phyloP scores from a whole-genome alignment of 768 basidiomycete genomes.

The Lactarius pseudohatsudake region DNA sequence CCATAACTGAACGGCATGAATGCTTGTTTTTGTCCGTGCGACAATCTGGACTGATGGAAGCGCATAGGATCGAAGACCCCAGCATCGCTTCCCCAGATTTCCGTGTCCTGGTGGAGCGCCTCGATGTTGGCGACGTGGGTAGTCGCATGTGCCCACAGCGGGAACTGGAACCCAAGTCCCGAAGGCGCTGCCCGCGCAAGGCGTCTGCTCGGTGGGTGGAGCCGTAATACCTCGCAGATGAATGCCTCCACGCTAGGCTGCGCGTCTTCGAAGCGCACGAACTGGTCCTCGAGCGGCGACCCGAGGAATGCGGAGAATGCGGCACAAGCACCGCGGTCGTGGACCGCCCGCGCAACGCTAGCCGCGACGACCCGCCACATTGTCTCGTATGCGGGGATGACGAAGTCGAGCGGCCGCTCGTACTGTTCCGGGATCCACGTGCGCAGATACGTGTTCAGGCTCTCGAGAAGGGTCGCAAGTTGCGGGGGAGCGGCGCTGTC shows the following conservation, averaged over 20 bases:
- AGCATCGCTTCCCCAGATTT: slow-evolving; percentile 41
- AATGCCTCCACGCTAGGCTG: slow-evolving; percentile 40
- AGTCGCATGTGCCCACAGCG: slow-evolving; percentile 11
- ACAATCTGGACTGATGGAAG: slow-evolving; percentile 36
- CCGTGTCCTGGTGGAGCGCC: slow-evolving; percentile 29
- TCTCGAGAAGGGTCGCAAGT: slow-evolving; percentile 31
- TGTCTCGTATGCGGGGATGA: slow-evolving; percentile 62
- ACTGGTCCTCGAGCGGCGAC: slow-evolving; percentile 35
- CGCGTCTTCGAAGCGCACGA: slow-evolving; percentile 30
- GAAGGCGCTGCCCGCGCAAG: slow-evolving; percentile 38
- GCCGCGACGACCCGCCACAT: slow-evolving; percentile 62
- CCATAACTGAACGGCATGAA: slow-evolving; percentile 51
- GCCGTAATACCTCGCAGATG: slow-evolving; percentile 47
- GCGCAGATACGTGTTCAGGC: slow-evolving; percentile 40
- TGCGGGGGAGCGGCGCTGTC: too few species aligned
- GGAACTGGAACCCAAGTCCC: slow-evolving; percentile 12
- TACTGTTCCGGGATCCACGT: slow-evolving; percentile 41
- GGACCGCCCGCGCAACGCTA: slow-evolving; percentile 40
- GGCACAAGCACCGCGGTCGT: slow-evolving; percentile 32
- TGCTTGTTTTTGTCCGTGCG: slow-evolving; percentile 29
- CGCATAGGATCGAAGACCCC: slow-evolving; percentile 46
- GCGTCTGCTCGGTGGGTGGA: slow-evolving; percentile 52
- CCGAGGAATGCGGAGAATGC: slow-evolving; percentile 42
- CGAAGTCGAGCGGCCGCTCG: slow-evolving; percentile 47
- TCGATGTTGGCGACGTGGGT: slow-evolving; percentile 33